These are phyloP conservation scores for Phlyctochytrium arcticum DNA, from an alignment of 192 early-diverging fungal genomes.

Conservation along the genomic window DNA sequence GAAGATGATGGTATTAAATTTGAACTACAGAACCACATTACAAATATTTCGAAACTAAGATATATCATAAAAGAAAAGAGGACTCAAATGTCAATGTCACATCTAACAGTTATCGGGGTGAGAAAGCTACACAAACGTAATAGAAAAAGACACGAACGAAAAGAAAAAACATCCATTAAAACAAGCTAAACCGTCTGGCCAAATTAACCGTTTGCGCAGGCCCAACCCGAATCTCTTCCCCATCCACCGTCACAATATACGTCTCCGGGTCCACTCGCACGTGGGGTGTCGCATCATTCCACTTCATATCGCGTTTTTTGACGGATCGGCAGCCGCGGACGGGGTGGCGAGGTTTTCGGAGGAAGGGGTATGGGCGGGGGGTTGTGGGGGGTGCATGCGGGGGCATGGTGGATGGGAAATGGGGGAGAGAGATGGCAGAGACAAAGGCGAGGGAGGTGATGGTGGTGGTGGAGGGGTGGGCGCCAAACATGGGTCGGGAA, in stretches of 20 bases:
- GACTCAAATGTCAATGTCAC: too few relatives aligned
- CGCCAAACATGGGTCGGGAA: conserved; percentile 81
- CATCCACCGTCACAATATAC: conserved; percentile 81
- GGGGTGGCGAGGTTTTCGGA: conserved; percentile 64
- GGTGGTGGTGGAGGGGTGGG: conserved; percentile 52
- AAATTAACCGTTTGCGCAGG: conserved; percentile 41
- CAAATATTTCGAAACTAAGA: too few relatives aligned
- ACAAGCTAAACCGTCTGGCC: neutral
- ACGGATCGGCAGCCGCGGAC: conserved; percentile 75
- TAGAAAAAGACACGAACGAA: neutral
- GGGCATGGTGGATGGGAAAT: conserved; percentile 45
- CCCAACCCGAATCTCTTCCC: conserved; percentile 59
- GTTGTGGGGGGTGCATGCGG: conserved; percentile 61
- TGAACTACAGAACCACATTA: too few relatives aligned
- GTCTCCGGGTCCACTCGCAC: conserved; percentile 90
- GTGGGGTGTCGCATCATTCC: conserved; percentile 72
- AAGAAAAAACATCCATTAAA: neutral
- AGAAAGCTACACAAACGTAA: too few relatives aligned
- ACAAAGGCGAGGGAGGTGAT: conserved; percentile 76
- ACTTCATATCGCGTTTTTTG: conserved; percentile 82
- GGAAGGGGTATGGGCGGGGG: neutral
- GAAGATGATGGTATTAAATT: too few relatives aligned
- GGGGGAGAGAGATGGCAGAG: conserved; percentile 65
- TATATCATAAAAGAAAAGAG: too few relatives aligned
- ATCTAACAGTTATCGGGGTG: too few relatives aligned